phyloP scores from a whole-genome alignment of 768 basidiomycete species.

The Xerocomellus amylosporus region DNA sequence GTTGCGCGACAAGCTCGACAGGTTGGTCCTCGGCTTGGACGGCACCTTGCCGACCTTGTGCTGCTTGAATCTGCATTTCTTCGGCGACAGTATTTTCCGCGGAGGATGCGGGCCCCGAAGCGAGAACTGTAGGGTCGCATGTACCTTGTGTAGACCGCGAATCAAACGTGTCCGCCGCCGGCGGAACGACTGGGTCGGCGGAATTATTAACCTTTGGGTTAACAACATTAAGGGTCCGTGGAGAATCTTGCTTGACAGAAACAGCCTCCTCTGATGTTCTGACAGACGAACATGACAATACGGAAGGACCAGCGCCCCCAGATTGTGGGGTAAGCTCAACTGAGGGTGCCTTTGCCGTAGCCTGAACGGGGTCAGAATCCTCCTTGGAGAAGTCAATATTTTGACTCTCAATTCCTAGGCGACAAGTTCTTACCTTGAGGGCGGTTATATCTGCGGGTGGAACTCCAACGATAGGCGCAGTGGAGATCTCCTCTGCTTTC shows the following conservation, averaged over 20 bases:
- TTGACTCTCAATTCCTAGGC: not conserved
- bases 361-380: constrained; percentile 1
- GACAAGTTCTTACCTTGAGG: constrained; percentile 14
- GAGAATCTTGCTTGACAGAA: constrained; percentile 3
- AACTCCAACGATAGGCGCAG: not conserved
- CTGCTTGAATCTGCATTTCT: not conserved
- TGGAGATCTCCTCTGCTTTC: constrained; percentile 4
- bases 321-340: constrained; percentile 17
- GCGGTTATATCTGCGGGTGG: not conserved
- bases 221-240: not conserved
- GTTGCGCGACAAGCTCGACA: not conserved
- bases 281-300: not conserved
- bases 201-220: not conserved
- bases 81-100: not conserved
- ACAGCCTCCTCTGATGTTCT: constrained; percentile 7
- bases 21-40: not conserved
- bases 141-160: not conserved
- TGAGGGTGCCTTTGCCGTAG: constrained; percentile 10
- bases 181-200: not conserved
- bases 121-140: not conserved
- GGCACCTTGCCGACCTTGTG: not conserved
- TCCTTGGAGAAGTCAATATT: constrained; percentile 7
- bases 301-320: not conserved
- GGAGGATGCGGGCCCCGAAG: not conserved
- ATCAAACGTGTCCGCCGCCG: constrained; percentile 1